phyloP scores from a whole-genome alignment of 2,329 filamentous ascomycete species.

The Scedosporium boydii region DNA sequence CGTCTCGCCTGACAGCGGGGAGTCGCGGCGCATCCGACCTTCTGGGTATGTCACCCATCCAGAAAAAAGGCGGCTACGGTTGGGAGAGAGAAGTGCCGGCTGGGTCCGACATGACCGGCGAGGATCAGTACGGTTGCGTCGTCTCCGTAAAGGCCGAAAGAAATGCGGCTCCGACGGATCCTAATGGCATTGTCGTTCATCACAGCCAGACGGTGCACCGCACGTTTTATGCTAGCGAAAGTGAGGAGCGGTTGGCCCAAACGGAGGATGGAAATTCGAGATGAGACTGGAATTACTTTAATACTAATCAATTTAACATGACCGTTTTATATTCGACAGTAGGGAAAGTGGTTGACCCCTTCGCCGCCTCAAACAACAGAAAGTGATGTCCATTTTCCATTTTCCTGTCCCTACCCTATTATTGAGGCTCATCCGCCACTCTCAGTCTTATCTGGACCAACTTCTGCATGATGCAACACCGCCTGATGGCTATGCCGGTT shows the following conservation, averaged over 20 bases:
- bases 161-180: background rate
- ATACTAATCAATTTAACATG: no score
- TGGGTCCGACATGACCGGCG: background rate
- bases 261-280: background rate
- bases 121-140: background rate
- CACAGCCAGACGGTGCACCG: background rate
- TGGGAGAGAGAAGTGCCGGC: background rate
- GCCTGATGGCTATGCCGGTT: no score
- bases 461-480: no score
- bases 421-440: no score
- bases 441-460: no score
- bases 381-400: no score
- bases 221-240: background rate
- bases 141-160: background rate
- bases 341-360: no score
- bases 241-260: slow-evolving; percentile 3
- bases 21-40: background rate
- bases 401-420: no score
- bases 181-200: background rate
- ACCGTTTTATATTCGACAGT: no score
- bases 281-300: background rate
- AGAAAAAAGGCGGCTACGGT: background rate
- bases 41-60: background rate
- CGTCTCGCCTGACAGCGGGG: background rate
- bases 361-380: no score